Conservation (phyloP, 2,329 filamentous ascomycete species). For the Ophiostoma sp. region DNA sequence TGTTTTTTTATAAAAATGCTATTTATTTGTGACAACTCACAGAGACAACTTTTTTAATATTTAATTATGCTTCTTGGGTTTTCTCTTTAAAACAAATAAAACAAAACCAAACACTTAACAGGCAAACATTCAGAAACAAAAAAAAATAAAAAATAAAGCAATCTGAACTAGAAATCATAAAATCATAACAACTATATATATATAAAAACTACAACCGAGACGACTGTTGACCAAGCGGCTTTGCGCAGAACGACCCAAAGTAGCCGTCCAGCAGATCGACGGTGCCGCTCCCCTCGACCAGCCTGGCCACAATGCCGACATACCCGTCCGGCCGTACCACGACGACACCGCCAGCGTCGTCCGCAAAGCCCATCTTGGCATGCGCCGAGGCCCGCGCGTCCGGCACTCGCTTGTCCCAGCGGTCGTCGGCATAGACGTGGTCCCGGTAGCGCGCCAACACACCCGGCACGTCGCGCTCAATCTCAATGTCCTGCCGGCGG, state of each 20-base stretch:
- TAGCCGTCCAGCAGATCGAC: conserved; percentile 76
- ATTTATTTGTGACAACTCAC: no score
- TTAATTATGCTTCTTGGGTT: no score
- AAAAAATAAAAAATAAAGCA: no score
- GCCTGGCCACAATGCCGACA: conserved; percentile 66
- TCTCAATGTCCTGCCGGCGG: conserved; percentile 64
- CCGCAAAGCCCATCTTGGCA: conserved; percentile 75
- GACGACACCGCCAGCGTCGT: conserved; percentile 69
- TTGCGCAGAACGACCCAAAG: conserved; percentile 67
- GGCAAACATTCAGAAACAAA: no score
- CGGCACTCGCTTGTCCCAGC: conserved; percentile 65
- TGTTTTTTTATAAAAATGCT: no score
- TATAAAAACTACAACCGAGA: conserved; percentile 36
- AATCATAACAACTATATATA: no score
- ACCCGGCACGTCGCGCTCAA: conserved; percentile 63
- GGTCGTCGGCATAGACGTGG: conserved; percentile 82
- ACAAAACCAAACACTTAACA: no score
- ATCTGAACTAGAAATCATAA: no score
- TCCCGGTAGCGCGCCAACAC: conserved; percentile 70
- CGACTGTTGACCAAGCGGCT: conserved; percentile 44
- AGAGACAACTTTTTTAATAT: no score
- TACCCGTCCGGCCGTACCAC: conserved; percentile 86
- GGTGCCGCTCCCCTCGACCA: conserved; percentile 72
- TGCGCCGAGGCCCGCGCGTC: conserved; percentile 70
- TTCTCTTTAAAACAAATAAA: background rate